phyloP scores from a whole-genome alignment of 2,329 filamentous ascomycete species.

The Cordyceps cateniannulata region DNA sequence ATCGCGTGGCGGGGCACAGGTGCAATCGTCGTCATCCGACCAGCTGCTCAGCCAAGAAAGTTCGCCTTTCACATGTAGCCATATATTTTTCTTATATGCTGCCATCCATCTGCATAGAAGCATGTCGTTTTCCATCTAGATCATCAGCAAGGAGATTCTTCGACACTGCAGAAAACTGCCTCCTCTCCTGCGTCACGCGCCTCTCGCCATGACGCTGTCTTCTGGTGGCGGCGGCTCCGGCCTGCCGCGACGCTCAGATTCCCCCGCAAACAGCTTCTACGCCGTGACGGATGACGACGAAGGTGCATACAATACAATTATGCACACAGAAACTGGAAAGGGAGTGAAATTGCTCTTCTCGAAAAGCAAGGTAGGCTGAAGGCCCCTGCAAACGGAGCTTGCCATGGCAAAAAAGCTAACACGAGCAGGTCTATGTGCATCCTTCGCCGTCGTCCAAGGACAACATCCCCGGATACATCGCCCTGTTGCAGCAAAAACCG shows the following conservation, averaged over 20 bases:
- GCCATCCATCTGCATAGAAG: not conserved
- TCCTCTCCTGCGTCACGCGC: not conserved
- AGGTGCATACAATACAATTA: slow-evolving; percentile 89
- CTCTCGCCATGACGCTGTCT: not conserved
- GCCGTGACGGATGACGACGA: slow-evolving; percentile 96
- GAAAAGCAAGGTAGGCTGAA: slow-evolving; percentile 90
- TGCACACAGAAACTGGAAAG: slow-evolving; percentile 65
- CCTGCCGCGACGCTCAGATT: slow-evolving; percentile 29
- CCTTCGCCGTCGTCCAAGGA: slow-evolving; percentile 89
- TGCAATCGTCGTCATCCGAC: slow-evolving; percentile 8
- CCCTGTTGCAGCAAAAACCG: slow-evolving; percentile 82
- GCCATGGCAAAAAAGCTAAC: slow-evolving; percentile 13
- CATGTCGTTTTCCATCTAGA: not conserved
- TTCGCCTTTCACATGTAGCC: not conserved
- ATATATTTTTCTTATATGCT: not conserved
- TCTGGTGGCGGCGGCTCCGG: not conserved
- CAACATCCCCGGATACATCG: slow-evolving; percentile 91
- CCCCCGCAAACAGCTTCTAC: slow-evolving; percentile 84
- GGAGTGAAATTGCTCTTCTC: slow-evolving; percentile 92
- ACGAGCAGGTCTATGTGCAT: slow-evolving; percentile 79
- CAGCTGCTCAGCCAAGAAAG: not conserved
- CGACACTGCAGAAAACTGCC: not conserved
- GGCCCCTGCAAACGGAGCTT: not conserved
- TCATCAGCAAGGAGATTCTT: not conserved
- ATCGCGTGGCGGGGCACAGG: slow-evolving; percentile 6